phyloP scores from a whole-genome alignment of 78 protist genomes.

The Dictyostelium brefeldianum region DNA sequence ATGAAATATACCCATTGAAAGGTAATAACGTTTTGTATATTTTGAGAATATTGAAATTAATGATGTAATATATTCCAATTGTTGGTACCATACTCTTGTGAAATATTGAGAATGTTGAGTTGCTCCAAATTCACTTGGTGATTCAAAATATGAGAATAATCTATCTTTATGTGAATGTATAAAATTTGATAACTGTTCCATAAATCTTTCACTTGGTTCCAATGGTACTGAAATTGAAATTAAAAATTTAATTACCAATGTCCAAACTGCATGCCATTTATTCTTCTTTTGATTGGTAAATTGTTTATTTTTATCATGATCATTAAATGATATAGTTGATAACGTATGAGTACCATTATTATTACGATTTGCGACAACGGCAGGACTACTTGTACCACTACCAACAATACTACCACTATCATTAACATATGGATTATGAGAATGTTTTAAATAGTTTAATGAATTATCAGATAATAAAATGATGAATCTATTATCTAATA shows the following conservation, averaged over 20 bases:
- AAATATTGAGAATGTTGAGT: slow-evolving; percentile 26
- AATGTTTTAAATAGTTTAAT: background rate
- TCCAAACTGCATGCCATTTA: slow-evolving; percentile 53
- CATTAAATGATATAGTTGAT: background rate
- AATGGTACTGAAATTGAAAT: slow-evolving; percentile 22
- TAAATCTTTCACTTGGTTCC: slow-evolving; percentile 9
- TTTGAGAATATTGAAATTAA: slow-evolving; percentile 37
- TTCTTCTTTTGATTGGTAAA: slow-evolving; percentile 1
- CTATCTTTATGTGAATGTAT: slow-evolving; percentile 58
- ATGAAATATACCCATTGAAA: background rate
- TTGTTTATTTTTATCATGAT: background rate
- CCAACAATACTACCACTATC: no score
- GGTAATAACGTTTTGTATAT: slow-evolving; percentile 51
- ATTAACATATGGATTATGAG: slow-evolving; percentile 32
- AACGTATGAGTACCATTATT: background rate
- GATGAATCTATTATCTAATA: slow-evolving; percentile 7
- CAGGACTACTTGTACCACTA: no score
- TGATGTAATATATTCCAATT: slow-evolving; percentile 3
- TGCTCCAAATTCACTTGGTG: slow-evolving; percentile 7
- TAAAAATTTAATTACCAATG: slow-evolving; percentile 4
- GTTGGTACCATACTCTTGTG: slow-evolving; percentile 43
- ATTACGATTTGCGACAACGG: background rate
- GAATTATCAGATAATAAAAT: background rate
- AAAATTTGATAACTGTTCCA: slow-evolving; percentile 42
- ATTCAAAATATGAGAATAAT: slow-evolving; percentile 34